These are phyloP conservation scores for Rhodomyrtus psidioides DNA, from an alignment of 441 rosid species.

Conservation along the genomic window DNA sequence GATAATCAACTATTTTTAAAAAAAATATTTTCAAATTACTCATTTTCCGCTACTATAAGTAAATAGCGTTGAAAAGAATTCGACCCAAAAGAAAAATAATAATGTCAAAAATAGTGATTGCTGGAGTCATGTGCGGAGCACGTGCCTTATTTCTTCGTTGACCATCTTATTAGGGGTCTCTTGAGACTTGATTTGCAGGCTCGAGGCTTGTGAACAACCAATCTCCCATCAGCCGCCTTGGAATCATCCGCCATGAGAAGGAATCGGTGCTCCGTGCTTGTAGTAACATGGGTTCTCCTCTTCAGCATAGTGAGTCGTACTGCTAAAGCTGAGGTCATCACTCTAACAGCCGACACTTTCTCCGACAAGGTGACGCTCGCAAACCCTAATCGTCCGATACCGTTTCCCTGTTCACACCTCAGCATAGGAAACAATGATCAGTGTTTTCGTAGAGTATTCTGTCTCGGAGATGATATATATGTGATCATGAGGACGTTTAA, in stretches of 20 bases:
- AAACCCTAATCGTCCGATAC: neutral
- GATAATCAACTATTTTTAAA: no score
- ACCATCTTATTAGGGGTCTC: neutral
- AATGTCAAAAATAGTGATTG: neutral
- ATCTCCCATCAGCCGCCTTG: neutral
- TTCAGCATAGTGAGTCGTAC: neutral
- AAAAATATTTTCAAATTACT: no score
- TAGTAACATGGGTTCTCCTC: slow-evolving; percentile 11
- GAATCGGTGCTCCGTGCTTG: slow-evolving; percentile 5
- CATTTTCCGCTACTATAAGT: no score
- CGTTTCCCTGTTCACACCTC: neutral
- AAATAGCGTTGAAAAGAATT: no score
- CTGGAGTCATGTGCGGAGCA: neutral
- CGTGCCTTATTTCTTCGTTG: neutral
- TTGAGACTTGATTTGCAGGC: neutral
- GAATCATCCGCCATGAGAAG: slow-evolving; percentile 18
- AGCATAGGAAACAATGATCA: no score
- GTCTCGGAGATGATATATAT: neutral
- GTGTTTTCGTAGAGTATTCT: neutral
- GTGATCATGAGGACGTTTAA: neutral
- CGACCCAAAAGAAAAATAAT: neutral
- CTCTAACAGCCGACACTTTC: slow-evolving; percentile 83
- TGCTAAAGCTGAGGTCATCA: slow-evolving; percentile 63
- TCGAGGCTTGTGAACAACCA: neutral
- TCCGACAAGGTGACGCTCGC: slow-evolving; percentile 63